Evolutionary conservation across 352 stramenopile species (phyloP).

Genomic region (Phytophthora tentaculata): DNA sequence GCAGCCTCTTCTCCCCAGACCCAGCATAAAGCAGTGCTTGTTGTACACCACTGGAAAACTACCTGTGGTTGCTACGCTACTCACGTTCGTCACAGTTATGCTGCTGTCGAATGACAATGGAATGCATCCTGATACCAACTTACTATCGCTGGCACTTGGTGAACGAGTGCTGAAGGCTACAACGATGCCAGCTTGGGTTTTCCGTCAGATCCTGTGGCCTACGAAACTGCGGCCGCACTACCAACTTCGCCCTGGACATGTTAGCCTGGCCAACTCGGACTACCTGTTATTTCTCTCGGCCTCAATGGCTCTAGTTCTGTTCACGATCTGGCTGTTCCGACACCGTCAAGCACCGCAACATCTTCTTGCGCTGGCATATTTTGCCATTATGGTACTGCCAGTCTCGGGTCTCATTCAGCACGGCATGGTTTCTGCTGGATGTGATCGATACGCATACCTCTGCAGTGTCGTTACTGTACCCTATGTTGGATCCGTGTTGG

Average conservation of each 20-base stretch:
- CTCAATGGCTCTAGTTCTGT: slow-evolving; percentile 24
- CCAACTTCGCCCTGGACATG: slow-evolving; percentile 41
- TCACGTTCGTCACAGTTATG: slow-evolving; percentile 46
- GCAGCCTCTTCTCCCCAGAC: slow-evolving; percentile 10
- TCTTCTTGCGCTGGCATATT: slow-evolving; percentile 45
- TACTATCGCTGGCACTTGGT: slow-evolving; percentile 39
- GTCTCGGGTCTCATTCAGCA: slow-evolving; percentile 76
- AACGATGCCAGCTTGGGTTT: slow-evolving; percentile 44
- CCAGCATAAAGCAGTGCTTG: slow-evolving; percentile 8
- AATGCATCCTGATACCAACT: slow-evolving; percentile 43
- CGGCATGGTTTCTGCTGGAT: slow-evolving; percentile 57
- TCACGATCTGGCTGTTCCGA: slow-evolving; percentile 20
- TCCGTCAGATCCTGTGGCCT: slow-evolving; percentile 54
- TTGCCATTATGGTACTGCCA: slow-evolving; percentile 56
- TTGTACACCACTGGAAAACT: slow-evolving; percentile 39
- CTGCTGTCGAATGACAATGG: slow-evolving; percentile 55
- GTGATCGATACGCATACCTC: slow-evolving; percentile 77
- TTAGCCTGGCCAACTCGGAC: slow-evolving; percentile 43
- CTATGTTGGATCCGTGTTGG: slow-evolving; percentile 35
- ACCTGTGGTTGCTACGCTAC: slow-evolving; percentile 22
- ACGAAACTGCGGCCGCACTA: slow-evolving; percentile 64
- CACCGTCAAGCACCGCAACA: slow-evolving; percentile 31
- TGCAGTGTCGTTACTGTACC: slow-evolving; percentile 50
- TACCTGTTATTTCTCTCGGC: slow-evolving; percentile 38
- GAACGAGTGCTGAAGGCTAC: slow-evolving; percentile 59